Evolutionary conservation across 2,329 filamentous ascomycete species (phyloP).

Genomic region (Raffaelea ambrosiae): DNA sequence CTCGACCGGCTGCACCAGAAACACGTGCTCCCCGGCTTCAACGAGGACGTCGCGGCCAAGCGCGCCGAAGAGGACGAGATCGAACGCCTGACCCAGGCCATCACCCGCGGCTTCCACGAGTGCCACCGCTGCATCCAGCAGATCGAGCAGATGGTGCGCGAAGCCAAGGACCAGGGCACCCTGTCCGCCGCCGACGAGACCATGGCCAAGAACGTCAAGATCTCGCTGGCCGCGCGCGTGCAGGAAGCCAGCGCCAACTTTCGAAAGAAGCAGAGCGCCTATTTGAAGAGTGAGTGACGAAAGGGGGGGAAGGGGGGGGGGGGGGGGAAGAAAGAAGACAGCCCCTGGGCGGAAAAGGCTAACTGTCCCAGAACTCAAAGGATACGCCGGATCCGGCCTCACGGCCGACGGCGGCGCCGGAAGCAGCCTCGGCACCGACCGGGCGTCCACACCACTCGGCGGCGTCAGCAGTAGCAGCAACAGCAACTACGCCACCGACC

Average conservation of each 20-base stretch:
- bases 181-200: conserved; percentile 79
- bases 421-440: conserved; percentile 29
- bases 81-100: conserved; percentile 79
- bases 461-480: too few species aligned
- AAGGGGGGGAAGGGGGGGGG: neutral
- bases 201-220: conserved; percentile 95
- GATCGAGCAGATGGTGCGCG: conserved; percentile 78
- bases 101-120: conserved; percentile 80
- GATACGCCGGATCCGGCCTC: conserved; percentile 42
- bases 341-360: conserved; percentile 9
- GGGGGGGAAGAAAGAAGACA: too few species aligned
- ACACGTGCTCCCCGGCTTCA: conserved; percentile 91
- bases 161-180: conserved; percentile 63
- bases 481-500: conserved; percentile 50
- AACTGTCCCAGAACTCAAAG: conserved; percentile 56
- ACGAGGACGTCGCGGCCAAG: conserved; percentile 79
- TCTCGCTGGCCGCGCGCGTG: conserved; percentile 77
- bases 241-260: conserved; percentile 89
- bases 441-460: conserved; percentile 39
- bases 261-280: conserved; percentile 94
- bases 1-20: conserved; percentile 94
- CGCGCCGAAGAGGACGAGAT: conserved; percentile 82
- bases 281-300: conserved; percentile 73
- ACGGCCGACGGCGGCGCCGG: conserved; percentile 24
- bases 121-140: conserved; percentile 85